Evolutionary conservation across 495 filamentous ascomycete species (phyloP).

Genomic region (Extremus antarcticus): DNA sequence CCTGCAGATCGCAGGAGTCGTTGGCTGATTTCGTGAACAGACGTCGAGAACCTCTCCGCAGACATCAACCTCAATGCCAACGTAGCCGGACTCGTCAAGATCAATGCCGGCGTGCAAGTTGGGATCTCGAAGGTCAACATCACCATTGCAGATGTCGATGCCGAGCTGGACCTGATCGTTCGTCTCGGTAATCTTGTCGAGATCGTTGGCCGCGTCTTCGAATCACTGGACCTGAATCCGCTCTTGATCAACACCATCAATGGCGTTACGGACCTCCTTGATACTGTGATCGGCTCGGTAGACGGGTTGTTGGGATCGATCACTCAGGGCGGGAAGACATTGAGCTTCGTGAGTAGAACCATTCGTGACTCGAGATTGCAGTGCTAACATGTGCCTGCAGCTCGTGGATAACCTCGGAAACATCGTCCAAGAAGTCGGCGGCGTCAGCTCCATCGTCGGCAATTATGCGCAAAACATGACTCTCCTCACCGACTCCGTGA

Average conservation of each 20-base stretch:
- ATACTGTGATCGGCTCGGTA: constrained; percentile 41
- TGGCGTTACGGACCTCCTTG: constrained; percentile 39
- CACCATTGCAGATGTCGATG: constrained; percentile 46
- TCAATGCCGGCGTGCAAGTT: constrained; percentile 45
- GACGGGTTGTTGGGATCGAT: constrained; percentile 44
- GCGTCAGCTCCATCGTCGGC: constrained; percentile 42
- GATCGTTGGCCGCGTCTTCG: constrained; percentile 47
- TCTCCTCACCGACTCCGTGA: constrained; percentile 33
- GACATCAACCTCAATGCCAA: constrained; percentile 47
- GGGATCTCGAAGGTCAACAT: constrained; percentile 46
- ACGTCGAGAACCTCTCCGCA: constrained; percentile 41
- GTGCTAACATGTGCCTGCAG: neutral
- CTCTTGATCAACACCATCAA: constrained; percentile 44
- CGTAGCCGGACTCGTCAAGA: constrained; percentile 39
- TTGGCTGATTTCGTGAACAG: constrained; percentile 14
- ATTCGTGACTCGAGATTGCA: neutral
- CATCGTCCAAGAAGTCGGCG: constrained; percentile 44
- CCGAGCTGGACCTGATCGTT: constrained; percentile 44
- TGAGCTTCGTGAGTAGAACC: constrained; percentile 32
- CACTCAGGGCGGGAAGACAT: constrained; percentile 38
- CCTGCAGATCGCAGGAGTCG: neutral
- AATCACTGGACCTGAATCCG: constrained; percentile 46
- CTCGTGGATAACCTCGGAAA: constrained; percentile 49
- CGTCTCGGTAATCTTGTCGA: constrained; percentile 43
- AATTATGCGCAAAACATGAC: constrained; percentile 48